Conservation (phyloP, 345 rosid species). For the Trapa incisa region DNA sequence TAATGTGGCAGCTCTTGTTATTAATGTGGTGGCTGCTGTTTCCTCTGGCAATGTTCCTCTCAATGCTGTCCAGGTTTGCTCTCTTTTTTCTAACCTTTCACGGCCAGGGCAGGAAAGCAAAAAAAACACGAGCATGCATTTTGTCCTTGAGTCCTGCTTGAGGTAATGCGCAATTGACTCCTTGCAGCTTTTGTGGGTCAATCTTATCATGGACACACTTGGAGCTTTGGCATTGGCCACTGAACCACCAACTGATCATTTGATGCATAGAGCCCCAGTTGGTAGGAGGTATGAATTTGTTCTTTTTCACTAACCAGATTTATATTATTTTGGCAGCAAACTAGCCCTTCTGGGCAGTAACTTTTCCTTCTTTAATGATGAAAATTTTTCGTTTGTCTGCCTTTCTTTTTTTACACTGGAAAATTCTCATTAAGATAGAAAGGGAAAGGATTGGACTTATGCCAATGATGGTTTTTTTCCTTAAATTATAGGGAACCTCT, state of each 20-base stretch:
- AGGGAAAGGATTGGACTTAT: too few relatives aligned
- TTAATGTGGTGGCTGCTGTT: conserved; percentile 86
- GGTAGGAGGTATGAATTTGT: conserved; percentile 60
- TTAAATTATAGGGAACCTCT: conserved; percentile 72
- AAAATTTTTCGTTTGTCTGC: too few relatives aligned
- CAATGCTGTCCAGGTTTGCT: conserved; percentile 82
- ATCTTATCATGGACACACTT: conserved; percentile 98
- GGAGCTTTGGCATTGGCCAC: conserved; percentile 98
- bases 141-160: neutral
- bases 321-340: neutral
- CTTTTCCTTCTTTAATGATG: neutral
- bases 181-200: conserved; percentile 89
- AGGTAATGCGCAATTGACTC: neutral
- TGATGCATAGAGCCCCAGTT: conserved; percentile 83
- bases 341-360: neutral
- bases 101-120: too few relatives aligned
- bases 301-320: neutral
- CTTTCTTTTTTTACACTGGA: too few relatives aligned
- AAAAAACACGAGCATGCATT: too few relatives aligned
- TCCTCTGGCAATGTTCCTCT: conserved; percentile 94
- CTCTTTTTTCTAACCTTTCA: neutral
- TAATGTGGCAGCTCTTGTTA: conserved; percentile 85
- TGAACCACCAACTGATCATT: conserved; percentile 93
- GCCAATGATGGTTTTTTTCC: neutral
- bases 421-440: too few relatives aligned